phyloP scores from a whole-genome alignment of 2,329 filamentous ascomycete genomes.

The Colletotrichum plurivorum region DNA sequence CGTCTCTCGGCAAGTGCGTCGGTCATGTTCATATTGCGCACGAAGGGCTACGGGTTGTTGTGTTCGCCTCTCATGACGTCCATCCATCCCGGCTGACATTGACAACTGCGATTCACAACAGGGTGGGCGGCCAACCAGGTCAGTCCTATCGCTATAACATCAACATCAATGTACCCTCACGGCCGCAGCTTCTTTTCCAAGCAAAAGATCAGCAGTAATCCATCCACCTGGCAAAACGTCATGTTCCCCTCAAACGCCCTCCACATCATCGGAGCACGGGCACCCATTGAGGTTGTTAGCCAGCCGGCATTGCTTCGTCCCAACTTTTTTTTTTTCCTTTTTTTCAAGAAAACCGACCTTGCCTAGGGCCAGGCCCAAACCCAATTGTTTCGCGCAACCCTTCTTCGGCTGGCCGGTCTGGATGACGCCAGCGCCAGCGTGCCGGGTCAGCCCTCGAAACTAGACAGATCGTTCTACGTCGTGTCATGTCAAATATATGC shows the following conservation, averaged over 20 bases:
- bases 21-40: no score
- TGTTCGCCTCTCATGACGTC: slow-evolving; percentile 22
- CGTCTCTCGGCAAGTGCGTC: not conserved
- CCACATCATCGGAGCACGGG: slow-evolving; percentile 7
- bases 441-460: not conserved
- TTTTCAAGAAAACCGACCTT: not conserved
- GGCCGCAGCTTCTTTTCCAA: slow-evolving; percentile 6
- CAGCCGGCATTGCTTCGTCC: slow-evolving; percentile 1
- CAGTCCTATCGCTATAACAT: slow-evolving; percentile 2
- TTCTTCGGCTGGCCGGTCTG: slow-evolving; percentile 1
- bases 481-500: slow-evolving; percentile 1
- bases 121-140: not conserved
- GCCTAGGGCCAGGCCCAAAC: not conserved
- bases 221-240: slow-evolving; percentile 23
- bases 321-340: not conserved
- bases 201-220: slow-evolving; percentile 25
- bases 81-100: not conserved
- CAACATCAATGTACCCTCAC: slow-evolving; percentile 9
- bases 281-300: not conserved
- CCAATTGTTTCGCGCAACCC: slow-evolving; percentile 5
- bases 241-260: slow-evolving; percentile 24
- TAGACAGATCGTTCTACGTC: slow-evolving; percentile 6
- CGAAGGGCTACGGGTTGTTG: no score
- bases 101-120: not conserved
- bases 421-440: slow-evolving; percentile 9